These are phyloP conservation scores for Globisporangium apiculatum DNA, from an alignment of 352 stramenopile genomes.

Conservation along the genomic window DNA sequence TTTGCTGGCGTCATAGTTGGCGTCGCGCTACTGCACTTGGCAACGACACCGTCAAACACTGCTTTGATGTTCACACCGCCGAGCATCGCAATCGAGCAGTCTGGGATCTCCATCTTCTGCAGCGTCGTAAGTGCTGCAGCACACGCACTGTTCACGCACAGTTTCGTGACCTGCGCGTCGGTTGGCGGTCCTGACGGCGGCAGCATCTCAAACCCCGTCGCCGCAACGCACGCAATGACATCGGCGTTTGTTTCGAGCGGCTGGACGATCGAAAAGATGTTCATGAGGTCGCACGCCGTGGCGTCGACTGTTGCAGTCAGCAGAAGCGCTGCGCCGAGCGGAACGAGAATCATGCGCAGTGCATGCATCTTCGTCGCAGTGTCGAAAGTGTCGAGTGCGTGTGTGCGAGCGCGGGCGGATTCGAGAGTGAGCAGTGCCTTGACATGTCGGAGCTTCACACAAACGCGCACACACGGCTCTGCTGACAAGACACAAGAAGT, in stretches of 20 bases:
- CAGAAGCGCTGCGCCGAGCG: constrained; percentile 4
- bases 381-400: background rate
- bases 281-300: constrained; percentile 27
- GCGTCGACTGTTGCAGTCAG: background rate
- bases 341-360: background rate
- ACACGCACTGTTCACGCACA: constrained; percentile 20
- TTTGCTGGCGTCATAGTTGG: constrained; percentile 9
- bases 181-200: constrained; percentile 18
- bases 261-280: constrained; percentile 26
- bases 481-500: too few species aligned
- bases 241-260: constrained; percentile 25
- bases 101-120: constrained; percentile 26
- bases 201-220: constrained; percentile 28
- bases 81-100: constrained; percentile 35
- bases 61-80: constrained; percentile 40
- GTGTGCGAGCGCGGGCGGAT: background rate
- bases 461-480: background rate
- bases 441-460: background rate
- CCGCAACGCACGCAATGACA: constrained; percentile 24
- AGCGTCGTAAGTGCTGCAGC: constrained; percentile 20
- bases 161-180: constrained; percentile 24
- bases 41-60: constrained; percentile 12
- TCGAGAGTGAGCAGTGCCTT: constrained; percentile 3
- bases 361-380: constrained; percentile 1
- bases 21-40: constrained; percentile 8